phyloP scores from a whole-genome alignment of 164 flowering plant species.

The Echeveria elegans region DNA sequence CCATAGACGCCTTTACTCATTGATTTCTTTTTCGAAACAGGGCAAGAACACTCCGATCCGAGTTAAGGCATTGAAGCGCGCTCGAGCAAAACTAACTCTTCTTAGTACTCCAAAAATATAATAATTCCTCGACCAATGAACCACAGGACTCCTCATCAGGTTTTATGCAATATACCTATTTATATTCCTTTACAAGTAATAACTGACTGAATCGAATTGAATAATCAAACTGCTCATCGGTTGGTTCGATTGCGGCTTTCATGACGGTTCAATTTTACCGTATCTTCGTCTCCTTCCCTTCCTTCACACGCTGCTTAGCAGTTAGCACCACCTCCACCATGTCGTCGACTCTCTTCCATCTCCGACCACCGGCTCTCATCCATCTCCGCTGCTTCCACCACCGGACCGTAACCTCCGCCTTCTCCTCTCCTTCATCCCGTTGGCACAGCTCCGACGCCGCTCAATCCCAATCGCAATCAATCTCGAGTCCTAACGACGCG shows the following conservation, averaged over 20 bases:
- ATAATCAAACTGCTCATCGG: neutral
- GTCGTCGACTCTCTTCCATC: neutral
- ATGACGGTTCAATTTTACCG: neutral
- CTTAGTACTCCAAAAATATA: too few species aligned
- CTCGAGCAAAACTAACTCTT: too few species aligned
- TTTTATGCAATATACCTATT: too few species aligned
- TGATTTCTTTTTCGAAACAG: slow-evolving; percentile 27
- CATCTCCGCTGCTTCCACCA: neutral
- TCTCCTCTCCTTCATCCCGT: neutral
- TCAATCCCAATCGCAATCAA: too few species aligned
- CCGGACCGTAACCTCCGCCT: neutral
- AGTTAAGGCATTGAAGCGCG: too few species aligned
- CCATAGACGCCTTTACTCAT: too few species aligned
- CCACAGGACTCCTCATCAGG: too few species aligned
- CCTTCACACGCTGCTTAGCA: neutral
- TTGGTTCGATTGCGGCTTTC: neutral
- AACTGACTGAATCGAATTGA: neutral
- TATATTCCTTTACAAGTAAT: slow-evolving; percentile 11
- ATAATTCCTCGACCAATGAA: too few species aligned
- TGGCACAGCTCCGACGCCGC: neutral
- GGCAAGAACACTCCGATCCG: slow-evolving; percentile 53
- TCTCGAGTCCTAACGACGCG: neutral
- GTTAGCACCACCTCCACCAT: neutral
- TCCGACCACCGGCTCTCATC: neutral
- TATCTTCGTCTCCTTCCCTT: neutral